Evolutionary conservation across 768 basidiomycete genomes (phyloP), one percentile per base, ranked within the genome.

Genomic region (Xanthoconium stramineum): DNA sequence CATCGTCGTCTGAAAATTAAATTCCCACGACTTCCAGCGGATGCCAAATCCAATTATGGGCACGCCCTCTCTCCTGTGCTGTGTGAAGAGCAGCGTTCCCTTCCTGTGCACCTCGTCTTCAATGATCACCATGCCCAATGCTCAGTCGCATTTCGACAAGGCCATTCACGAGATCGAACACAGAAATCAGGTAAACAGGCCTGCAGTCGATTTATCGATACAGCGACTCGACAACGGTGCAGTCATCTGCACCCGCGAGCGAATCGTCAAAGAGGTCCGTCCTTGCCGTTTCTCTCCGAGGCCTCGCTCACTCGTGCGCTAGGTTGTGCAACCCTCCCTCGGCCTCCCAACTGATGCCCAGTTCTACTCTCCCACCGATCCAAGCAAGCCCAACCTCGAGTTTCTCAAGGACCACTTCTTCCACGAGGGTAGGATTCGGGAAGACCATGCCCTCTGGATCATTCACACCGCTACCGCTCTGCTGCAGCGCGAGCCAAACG

Each of bases 381-480:
- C 76, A 19, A 74, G 74, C n/a, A 86, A 86, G 61, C 86, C 86
- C 28, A 83, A 88, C 65, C 81, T 88, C 53, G 85, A 83, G 5
- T 88, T 85, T 70, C 75, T 89, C 56, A 88, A 87, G 74, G 87
- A 87, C 65, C 86, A 89, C 70, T 87, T 88, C 71, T 85, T 87
- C 68, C 76, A 86, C 43, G 86, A 87, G 65, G 86, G 86, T 0
- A 72, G 86, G 35, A 60, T 88, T 48, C 82, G 77, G 1, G 86
- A 88, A 61, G 83, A 84, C 33, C 84, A 87, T 63, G 87, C 87
- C 0, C 64, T 86, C 50, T 86, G 80, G 69, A 87, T 88, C 58
- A 65, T 89, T n/a, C 72, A 80, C 47, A 82, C 80, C 69, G 81
- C 77, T 1, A 79, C 80, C 5, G 79, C 82, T 65, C 62, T 88